Percentiles rank a stretch among this genome's conserved stretches.
phyloP scores from a whole-genome alignment of 2,329 filamentous ascomycete genomes.

The Tricladium varicosporioides region DNA sequence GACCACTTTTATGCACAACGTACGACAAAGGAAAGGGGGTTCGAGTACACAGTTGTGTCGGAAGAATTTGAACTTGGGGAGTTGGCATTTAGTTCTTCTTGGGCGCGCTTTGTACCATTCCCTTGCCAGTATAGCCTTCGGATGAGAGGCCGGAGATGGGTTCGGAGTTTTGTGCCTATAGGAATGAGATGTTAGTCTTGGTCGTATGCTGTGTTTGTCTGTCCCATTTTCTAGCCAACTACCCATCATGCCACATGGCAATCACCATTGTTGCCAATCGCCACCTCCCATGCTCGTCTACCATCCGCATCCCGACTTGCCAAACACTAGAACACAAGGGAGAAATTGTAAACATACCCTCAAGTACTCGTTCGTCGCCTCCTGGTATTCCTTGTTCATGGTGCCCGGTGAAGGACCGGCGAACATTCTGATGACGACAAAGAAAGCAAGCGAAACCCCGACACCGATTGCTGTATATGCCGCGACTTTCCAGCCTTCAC shows the following conservation, averaged over 20 bases:
- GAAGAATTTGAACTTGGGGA: too few relatives aligned
- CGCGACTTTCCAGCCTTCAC: conserved; percentile 78
- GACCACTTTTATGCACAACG: conserved; percentile 1
- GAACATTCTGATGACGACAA: conserved; percentile 68
- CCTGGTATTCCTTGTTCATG: conserved; percentile 97
- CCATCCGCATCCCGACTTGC: background rate
- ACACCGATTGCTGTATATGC: conserved; percentile 70
- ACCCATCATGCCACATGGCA: background rate
- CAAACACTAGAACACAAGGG: background rate
- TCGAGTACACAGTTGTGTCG: background rate
- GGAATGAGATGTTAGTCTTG: conserved; percentile 12
- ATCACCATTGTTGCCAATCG: background rate
- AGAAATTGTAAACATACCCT: conserved; percentile 58
- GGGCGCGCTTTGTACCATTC: conserved; percentile 63
- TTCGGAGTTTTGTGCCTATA: conserved; percentile 77
- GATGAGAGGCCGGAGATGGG: conserved; percentile 82
- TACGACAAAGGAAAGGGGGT: conserved; percentile 9
- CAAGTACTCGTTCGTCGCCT: conserved; percentile 90
- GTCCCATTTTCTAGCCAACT: conserved; percentile 2
- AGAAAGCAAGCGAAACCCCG: conserved; percentile 65
- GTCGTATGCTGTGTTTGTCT: background rate
- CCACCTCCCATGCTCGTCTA: background rate
- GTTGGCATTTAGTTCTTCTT: conserved; percentile 28
- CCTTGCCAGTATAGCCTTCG: conserved; percentile 74
- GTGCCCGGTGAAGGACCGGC: conserved; percentile 74